A percentile compares a stretch with the other conserved stretches of the same genome.
phyloP scores from a whole-genome alignment of 495 filamentous ascomycete genomes.

The Penicillium parvum region DNA sequence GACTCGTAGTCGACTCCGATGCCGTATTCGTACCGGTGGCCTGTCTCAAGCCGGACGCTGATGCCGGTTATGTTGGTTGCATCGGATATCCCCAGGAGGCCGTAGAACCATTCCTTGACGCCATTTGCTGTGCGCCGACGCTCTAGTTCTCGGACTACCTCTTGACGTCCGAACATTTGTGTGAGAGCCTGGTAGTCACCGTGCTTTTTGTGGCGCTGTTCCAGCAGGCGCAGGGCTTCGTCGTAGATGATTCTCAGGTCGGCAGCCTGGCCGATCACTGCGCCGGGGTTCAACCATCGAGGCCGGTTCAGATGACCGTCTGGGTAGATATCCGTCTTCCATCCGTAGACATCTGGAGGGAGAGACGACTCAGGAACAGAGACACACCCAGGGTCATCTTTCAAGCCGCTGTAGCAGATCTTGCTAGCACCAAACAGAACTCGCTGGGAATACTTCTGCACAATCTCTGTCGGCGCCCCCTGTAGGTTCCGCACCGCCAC shows the following conservation, averaged over 20 bases:
- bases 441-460: conserved; percentile 50
- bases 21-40: conserved; percentile 51
- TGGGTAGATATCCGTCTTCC: conserved; percentile 44
- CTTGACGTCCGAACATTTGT: conserved; percentile 56
- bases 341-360: conserved; percentile 54
- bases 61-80: conserved; percentile 45
- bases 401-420: conserved; percentile 45
- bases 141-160: conserved; percentile 50
- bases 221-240: conserved; percentile 40
- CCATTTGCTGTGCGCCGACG: conserved; percentile 35
- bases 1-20: conserved; percentile 57
- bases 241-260: conserved; percentile 50
- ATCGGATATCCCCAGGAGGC: conserved; percentile 41
- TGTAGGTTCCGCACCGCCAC: conserved; percentile 24
- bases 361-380: conserved; percentile 53
- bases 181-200: conserved; percentile 51
- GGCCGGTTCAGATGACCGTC: conserved; percentile 43
- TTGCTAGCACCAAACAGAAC: conserved; percentile 61
- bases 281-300: conserved; percentile 48
- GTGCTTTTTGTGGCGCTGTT: conserved; percentile 30
- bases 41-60: conserved; percentile 32
- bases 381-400: conserved; percentile 47
- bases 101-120: conserved; percentile 44
- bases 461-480: conserved; percentile 22
- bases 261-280: conserved; percentile 48